Evolutionary conservation across 352 stramenopile genomes (phyloP), one percentile per base, ranked within the genome.

Genomic region (Phytopythium cucurbitacearum): DNA sequence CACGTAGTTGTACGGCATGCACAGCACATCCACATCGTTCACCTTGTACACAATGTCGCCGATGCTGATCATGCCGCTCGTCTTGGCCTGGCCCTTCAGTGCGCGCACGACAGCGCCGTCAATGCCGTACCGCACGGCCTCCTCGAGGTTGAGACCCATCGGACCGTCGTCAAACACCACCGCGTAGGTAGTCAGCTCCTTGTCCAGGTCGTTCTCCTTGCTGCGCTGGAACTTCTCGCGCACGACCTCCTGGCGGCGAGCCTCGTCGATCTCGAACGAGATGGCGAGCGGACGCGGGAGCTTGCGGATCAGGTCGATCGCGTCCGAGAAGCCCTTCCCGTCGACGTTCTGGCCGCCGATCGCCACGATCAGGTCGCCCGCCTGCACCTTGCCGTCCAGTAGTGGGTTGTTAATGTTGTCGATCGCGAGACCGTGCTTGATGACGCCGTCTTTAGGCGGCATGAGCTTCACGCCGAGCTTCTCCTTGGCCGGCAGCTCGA

Each of bases 11-110:
- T 94, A 94, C 42, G 80, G 80, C 76, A 92, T 92, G 57, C 77
- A 90, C 10, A 94, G 60, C 58, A 92, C 81, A 47, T 92, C 80
- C 28, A 70, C 72, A 47, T 91, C 84, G 60, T 90, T 91, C 42
- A 92, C 84, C 59, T 94, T 92, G 67, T 87, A 94, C 46, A 92
- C 81, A 53, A 91, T 94, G 64, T 94, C 81, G 41, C 81, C 81
- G 10, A 92, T 64, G 11, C 75, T 83, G 71, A 94, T 92, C 71
- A 88, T 82, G 40, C 84, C 84, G 43, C 73, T 94, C 5, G 69
- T 89, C 62, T 91, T 87, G 33, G 84, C 84, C 63, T 94, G 84
- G 10, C 84, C 84, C 57, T 92, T 94, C 8, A 94, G 42, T 33
- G 81, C 84, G 28, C 80, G 80, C 54, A 94, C 84, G 15, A 94